Percentiles rank a stretch among this genome's conserved stretches.
These are phyloP conservation scores for Glaciozyma antarctica DNA, from an alignment of 768 basidiomycete genomes.

Conservation along the genomic window DNA sequence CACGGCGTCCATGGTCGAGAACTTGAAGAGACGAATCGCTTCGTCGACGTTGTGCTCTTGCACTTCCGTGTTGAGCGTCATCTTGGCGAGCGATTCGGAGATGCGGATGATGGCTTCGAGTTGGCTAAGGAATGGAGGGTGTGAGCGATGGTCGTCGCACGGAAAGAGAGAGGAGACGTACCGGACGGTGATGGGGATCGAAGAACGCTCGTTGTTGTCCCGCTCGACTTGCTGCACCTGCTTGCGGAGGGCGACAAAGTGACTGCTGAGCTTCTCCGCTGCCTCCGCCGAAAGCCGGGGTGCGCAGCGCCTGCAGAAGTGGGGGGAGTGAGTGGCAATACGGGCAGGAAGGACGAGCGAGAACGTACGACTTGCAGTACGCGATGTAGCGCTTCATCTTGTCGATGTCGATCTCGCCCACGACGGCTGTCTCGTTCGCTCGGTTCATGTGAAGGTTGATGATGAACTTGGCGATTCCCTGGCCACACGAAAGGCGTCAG, in stretches of 20 bases:
- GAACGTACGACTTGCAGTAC: conserved; percentile 77
- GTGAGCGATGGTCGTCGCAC: background rate
- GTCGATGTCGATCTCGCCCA: conserved; percentile 87
- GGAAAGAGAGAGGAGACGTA: conserved; percentile 41
- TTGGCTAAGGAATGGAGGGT: conserved; percentile 51
- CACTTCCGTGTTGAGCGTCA: conserved; percentile 77
- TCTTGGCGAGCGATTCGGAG: conserved; percentile 90
- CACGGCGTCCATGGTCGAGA: conserved; percentile 98
- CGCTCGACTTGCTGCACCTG: conserved; percentile 91
- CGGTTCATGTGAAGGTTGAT: conserved; percentile 99
- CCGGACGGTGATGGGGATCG: conserved; percentile 97
- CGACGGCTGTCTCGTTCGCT: conserved; percentile 51
- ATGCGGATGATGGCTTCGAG: conserved; percentile 98
- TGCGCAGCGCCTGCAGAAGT: conserved; percentile 70
- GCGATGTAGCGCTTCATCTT: conserved; percentile 98
- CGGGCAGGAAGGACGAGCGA: background rate
- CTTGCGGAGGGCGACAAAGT: conserved; percentile 85
- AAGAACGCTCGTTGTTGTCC: conserved; percentile 94
- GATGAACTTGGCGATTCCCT: conserved; percentile 94
- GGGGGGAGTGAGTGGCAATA: background rate
- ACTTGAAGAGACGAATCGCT: conserved; percentile 94
- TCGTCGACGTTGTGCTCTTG: conserved; percentile 93
- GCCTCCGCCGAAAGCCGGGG: conserved; percentile 87
- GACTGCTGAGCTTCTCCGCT: conserved; percentile 89
- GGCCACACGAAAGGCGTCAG: conserved; percentile 1